Evolutionary conservation across 192 early-diverging fungal genomes (phyloP), one percentile per base, ranked within the genome.

Genomic region (Linnemannia zychae): DNA sequence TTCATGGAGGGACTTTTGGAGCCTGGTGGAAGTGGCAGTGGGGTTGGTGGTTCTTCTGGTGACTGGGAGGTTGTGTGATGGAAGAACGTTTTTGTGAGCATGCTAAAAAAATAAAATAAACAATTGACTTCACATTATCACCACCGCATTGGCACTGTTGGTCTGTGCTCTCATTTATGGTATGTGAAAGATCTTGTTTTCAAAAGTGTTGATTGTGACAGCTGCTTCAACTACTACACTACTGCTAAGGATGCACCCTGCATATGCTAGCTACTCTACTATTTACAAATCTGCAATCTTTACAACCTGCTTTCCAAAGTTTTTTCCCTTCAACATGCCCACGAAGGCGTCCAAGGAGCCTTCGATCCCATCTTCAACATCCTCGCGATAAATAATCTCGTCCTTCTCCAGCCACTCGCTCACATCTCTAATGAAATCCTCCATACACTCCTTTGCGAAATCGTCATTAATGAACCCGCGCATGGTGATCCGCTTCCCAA

Each of bases 281-380:
- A 60, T 84, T 82, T 89, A 92, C 67, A 90, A 57, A 50, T 85
- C 80, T 75, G 82, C 86, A 79, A 90, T 83, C 82, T 92, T 90
- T 67, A 94, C 90, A 46, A 92, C 86, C 44, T 89, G 78, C 86
- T 94, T 95, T 57, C 95, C 95, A 89, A 93, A 93, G 82, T 94
- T 94, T 31, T 88, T 91, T 60, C 94, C 95, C 6, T 88, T 77
- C 48, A 95, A 88, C 75, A 96, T 78, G 49, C 90, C 91, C 31
- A 92, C 77, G 38, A 95, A 89, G 40, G 93, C 93, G 11, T 90
- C 77, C 28, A 90, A 90, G 0, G 84, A 80, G n/a, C 53, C 81
- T 9, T 88, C 87, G 20, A 88, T 80, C 24, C 87, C 87, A 1
- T 60, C 76, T 24, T 74, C 67, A 38, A 88, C 53, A 57, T 84